These are phyloP conservation scores for Penicillium cinerascens DNA, from an alignment of 495 filamentous ascomycete species.

Conservation along the genomic window DNA sequence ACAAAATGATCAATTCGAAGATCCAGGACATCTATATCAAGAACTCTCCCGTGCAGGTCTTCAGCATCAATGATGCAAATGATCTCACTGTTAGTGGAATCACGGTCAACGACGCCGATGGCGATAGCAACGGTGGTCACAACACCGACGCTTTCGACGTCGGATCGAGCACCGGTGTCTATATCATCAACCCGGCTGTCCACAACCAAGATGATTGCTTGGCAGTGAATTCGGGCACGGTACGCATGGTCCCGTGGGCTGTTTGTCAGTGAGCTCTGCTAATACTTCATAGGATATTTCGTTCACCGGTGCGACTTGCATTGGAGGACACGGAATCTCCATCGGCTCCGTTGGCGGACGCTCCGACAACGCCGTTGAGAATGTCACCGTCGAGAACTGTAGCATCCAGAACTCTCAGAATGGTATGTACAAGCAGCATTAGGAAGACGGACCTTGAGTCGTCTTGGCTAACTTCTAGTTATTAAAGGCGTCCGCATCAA, in stretches of 20 bases:
- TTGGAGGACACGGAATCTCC: constrained; percentile 49
- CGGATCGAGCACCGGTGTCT: constrained; percentile 45
- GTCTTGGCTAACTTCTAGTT: not conserved
- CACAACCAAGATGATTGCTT: constrained; percentile 65
- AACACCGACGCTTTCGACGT: constrained; percentile 71
- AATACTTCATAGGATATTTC: constrained; percentile 35
- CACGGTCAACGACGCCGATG: constrained; percentile 59
- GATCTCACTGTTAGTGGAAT: constrained; percentile 49
- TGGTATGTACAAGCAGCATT: constrained; percentile 22
- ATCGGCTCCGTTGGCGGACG: constrained; percentile 68
- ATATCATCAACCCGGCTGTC: constrained; percentile 14
- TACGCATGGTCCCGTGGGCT: not conserved
- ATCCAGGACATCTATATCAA: constrained; percentile 45
- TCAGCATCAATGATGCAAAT: constrained; percentile 50
- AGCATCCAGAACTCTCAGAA: constrained; percentile 53
- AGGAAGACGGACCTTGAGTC: not conserved
- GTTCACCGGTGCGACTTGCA: constrained; percentile 33
- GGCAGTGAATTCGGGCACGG: constrained; percentile 51
- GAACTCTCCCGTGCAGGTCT: constrained; percentile 62
- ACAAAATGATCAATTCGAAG: constrained; percentile 37
- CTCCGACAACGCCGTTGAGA: constrained; percentile 55
- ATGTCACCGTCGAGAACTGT: constrained; percentile 52
- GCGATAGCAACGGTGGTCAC: constrained; percentile 47
- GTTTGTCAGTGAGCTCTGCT: not conserved
- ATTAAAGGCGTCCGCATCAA: constrained; percentile 52